Evolutionary conservation across 1,139 yeast genomes (phyloP).

Genomic region (Spathaspora sp.): DNA sequence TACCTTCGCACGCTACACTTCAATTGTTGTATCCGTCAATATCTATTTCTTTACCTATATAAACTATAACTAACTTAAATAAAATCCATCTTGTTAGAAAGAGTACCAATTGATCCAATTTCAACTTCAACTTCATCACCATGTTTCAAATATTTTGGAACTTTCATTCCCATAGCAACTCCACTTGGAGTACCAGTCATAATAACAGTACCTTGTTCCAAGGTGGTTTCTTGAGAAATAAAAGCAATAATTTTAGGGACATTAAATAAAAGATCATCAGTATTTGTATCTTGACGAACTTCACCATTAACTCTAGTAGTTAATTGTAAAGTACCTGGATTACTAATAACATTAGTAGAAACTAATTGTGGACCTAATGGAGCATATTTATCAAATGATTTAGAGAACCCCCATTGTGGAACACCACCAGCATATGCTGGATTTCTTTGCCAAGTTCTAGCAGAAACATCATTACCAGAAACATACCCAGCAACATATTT

Average conservation of each 20-base stretch:
- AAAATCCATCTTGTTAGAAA: constrained; percentile 32
- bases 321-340: constrained; percentile 43
- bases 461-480: constrained; percentile 55
- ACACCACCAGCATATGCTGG: constrained; percentile 31
- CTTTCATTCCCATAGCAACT: constrained; percentile 45
- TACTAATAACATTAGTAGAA: constrained; percentile 28
- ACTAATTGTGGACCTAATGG: constrained; percentile 55
- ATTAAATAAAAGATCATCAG: constrained; percentile 49
- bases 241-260: constrained; percentile 47
- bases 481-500: constrained; percentile 51
- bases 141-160: constrained; percentile 42
- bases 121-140: constrained; percentile 46
- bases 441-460: constrained; percentile 51
- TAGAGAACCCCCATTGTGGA: constrained; percentile 51
- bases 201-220: constrained; percentile 49
- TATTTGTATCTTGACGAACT: constrained; percentile 37
- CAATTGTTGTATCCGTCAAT: too few species aligned
- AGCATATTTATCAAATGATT: constrained; percentile 56
- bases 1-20: too few species aligned
- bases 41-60: constrained; percentile 5
- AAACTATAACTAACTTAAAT: constrained; percentile 5
- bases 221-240: constrained; percentile 51
- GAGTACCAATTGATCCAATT: constrained; percentile 44
- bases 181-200: constrained; percentile 58
- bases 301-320: constrained; percentile 24